These are phyloP conservation scores for Lanmaoa rubissima DNA, from an alignment of 768 basidiomycete species.

Conservation along the genomic window DNA sequence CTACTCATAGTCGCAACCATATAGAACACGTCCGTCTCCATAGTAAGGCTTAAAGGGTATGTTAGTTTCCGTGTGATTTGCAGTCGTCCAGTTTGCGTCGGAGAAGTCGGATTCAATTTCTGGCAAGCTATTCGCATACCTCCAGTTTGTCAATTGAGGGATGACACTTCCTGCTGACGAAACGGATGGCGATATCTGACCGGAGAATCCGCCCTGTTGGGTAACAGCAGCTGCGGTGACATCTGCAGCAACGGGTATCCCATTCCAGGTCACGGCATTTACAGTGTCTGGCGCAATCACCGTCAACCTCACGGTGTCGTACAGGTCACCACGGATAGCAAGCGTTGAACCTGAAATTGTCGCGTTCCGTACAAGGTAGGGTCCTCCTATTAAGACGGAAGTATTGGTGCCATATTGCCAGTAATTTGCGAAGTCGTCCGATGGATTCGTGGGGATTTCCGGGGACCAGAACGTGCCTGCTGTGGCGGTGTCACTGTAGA, in stretches of 20 bases:
- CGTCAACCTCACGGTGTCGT: conserved; percentile 53
- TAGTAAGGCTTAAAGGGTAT: conserved; percentile 67
- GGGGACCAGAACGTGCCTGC: conserved; percentile 79
- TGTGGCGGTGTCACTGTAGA: conserved; percentile 65
- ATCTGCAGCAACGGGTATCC: conserved; percentile 40
- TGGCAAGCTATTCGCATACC: conserved; percentile 71
- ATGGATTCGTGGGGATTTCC: conserved; percentile 43
- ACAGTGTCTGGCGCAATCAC: conserved; percentile 60
- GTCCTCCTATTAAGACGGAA: conserved; percentile 63
- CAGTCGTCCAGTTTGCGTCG: conserved; percentile 63
- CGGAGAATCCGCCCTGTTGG: conserved; percentile 47
- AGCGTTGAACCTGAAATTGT: conserved; percentile 48
- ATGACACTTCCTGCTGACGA: conserved; percentile 34
- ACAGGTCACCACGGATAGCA: conserved; percentile 66
- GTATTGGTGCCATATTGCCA: conserved; percentile 75
- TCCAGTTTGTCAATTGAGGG: conserved; percentile 66
- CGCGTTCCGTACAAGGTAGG: conserved; percentile 61
- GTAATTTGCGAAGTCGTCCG: conserved; percentile 52
- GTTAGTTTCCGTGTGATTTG: conserved; percentile 72
- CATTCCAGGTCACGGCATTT: conserved; percentile 71
- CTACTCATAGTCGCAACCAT: conserved; percentile 88
- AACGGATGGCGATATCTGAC: conserved; percentile 38
- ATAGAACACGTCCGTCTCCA: conserved; percentile 75
- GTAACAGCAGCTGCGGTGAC: conserved; percentile 32
- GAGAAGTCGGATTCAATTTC: conserved; percentile 58